Evolutionary conservation across 2,329 filamentous ascomycete genomes (phyloP), one percentile per base, ranked within the genome.

Genomic region (Alternaria atra): DNA sequence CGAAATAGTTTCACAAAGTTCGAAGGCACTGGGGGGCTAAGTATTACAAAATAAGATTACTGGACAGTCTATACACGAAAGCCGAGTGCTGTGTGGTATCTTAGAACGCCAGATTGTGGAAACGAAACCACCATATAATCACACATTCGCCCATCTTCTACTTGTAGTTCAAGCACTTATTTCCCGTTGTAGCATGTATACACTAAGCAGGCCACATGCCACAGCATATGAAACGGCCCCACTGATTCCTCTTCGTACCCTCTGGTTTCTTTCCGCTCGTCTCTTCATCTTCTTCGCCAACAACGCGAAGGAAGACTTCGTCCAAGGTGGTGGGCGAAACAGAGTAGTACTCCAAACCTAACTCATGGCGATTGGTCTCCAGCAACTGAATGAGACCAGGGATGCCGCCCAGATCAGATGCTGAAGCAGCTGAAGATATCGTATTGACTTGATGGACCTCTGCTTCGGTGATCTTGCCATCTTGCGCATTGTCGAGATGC

Each of bases 261-360:
- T 20, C 34, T 58, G 23, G 44, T 48, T 64, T 61, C 57, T 65
- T 66, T 58, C 55, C 60, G n/a, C 20, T 46, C 6, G 20, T 61
- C 29, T 72, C 72, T 17, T 77, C 93, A 76, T 77, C 93, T 75
- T 89, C 83, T 77, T 89, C 86, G 1, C 90, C 89, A 0, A 97
- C 93, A 73, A 97, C 95, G 27, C 86, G 86, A 76, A 97, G 79
- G 79, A 97, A 97, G 0, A 97, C 93, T 78, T 97, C 92, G 74
- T 97, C 94, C 42, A 97, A 81, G 15, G 92, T 96, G 17, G 93
- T 95, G 25, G 92, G 92, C 59, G 88, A 91, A 66, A 97, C 92
- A 51, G 90, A 93, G 79, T 94, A 97, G 77, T 96, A 92, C 75
- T 92, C 90, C 48, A 97, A 85, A 0, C 91, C 91, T 29, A 97